Conservation (phyloP, 2,329 filamentous ascomycete species). For the Microsporum ferrugineum region DNA sequence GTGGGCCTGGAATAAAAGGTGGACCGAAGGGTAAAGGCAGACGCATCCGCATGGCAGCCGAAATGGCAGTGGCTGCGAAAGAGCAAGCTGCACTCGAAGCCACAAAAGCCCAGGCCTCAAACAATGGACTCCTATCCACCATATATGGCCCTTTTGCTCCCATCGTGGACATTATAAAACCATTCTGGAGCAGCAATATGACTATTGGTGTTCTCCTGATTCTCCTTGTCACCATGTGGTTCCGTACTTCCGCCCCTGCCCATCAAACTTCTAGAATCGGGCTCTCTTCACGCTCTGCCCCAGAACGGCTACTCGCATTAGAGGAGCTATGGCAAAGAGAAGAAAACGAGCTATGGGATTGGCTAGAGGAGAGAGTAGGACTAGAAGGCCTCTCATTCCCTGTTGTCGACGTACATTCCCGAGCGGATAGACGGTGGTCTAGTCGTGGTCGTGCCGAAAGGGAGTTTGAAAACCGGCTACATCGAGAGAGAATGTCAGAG, state of each 20-base stretch:
- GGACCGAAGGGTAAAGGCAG: slow-evolving; percentile 47
- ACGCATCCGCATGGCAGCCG: slow-evolving; percentile 46
- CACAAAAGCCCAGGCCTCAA: slow-evolving; percentile 32
- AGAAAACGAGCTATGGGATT: slow-evolving; percentile 83
- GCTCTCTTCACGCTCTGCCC: slow-evolving; percentile 33
- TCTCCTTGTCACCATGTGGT: slow-evolving; percentile 63
- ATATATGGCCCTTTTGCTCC: slow-evolving; percentile 59
- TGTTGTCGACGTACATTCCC: slow-evolving; percentile 15
- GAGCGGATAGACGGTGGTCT: slow-evolving; percentile 35
- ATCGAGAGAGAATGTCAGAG: slow-evolving; percentile 59
- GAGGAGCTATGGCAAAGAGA: slow-evolving; percentile 86
- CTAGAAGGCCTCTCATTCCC: slow-evolving; percentile 46
- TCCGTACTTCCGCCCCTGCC: slow-evolving; percentile 38
- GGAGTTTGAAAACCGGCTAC: slow-evolving; percentile 46
- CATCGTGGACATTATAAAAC: slow-evolving; percentile 55
- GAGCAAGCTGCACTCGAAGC: slow-evolving; percentile 35
- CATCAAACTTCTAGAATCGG: slow-evolving; percentile 29
- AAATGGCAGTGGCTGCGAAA: slow-evolving; percentile 30
- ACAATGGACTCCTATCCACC: slow-evolving; percentile 77
- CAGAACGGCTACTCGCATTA: slow-evolving; percentile 68
- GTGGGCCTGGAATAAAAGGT: slow-evolving; percentile 37
- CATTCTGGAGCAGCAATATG: slow-evolving; percentile 64
- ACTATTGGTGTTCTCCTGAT: slow-evolving; percentile 64
- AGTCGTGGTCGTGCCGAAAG: slow-evolving; percentile 24
- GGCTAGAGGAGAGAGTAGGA: slow-evolving; percentile 78